These are phyloP conservation scores for Fusarium veterinarium DNA, from an alignment of 2,329 filamentous ascomycete genomes.

Conservation along the genomic window DNA sequence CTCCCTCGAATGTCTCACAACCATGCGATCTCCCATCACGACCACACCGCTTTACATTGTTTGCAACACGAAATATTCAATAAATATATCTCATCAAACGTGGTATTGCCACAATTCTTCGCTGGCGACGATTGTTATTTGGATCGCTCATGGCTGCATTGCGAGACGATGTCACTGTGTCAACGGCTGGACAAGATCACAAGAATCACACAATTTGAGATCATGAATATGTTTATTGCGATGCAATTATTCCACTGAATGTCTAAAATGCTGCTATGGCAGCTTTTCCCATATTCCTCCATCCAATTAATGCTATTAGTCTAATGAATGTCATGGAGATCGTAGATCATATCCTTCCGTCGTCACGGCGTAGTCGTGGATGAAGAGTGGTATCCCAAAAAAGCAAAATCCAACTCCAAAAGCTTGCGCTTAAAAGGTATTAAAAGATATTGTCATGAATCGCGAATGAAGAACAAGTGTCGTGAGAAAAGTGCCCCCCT, in stretches of 20 bases:
- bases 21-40: constrained; percentile 11
- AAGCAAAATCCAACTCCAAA: constrained; percentile 29
- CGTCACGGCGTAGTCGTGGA: constrained; percentile 39
- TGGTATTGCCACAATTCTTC: not conserved
- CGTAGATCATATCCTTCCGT: constrained; percentile 41
- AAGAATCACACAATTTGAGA: not conserved
- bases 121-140: not conserved
- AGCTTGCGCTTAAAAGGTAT: constrained; percentile 31
- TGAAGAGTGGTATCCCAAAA: constrained; percentile 24
- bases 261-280: constrained; percentile 13
- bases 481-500: not conserved
- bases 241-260: constrained; percentile 17
- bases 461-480: constrained; percentile 1
- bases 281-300: constrained; percentile 9
- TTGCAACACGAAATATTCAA: not conserved
- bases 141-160: no score
- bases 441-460: constrained; percentile 18
- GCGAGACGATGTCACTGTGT: not conserved
- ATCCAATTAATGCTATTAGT: constrained; percentile 25
- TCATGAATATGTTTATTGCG: not conserved
- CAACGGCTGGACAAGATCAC: not conserved
- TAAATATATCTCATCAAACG: not conserved
- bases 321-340: constrained; percentile 43
- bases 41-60: constrained; percentile 25
- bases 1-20: constrained; percentile 32